These are phyloP conservation scores for Suhomyces maxii DNA, from an alignment of 1,139 yeast genomes.

Conservation along the genomic window DNA sequence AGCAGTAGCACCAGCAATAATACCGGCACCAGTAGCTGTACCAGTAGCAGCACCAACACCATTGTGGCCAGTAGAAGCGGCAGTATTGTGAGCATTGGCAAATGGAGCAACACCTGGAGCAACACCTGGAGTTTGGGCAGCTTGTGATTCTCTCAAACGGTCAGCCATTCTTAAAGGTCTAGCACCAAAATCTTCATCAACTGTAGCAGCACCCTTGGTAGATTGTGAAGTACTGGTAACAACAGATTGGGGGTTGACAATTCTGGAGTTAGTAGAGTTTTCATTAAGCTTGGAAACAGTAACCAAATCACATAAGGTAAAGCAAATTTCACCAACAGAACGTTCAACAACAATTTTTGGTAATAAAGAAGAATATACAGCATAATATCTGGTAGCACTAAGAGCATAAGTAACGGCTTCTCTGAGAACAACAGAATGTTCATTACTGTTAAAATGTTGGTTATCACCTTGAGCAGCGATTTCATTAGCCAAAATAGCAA, in stretches of 20 bases:
- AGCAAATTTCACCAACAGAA: constrained; percentile 73
- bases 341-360: constrained; percentile 78
- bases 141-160: constrained; percentile 29
- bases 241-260: constrained; percentile 4
- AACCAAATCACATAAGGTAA: constrained; percentile 71
- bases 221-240: constrained; percentile 1
- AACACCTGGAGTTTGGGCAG: background rate
- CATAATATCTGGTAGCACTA: constrained; percentile 76
- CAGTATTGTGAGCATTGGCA: background rate
- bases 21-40: no score
- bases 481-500: constrained; percentile 51
- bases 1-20: no score
- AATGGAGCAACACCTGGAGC: background rate
- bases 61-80: background rate
- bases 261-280: constrained; percentile 18
- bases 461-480: constrained; percentile 47
- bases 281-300: constrained; percentile 52
- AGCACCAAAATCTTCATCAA: constrained; percentile 39
- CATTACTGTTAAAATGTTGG: constrained; percentile 34
- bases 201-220: background rate
- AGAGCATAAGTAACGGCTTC: constrained; percentile 76
- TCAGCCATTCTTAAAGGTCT: constrained; percentile 62
- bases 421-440: constrained; percentile 47
- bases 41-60: no score
- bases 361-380: constrained; percentile 59